Conservation (phyloP, 2,329 filamentous ascomycete species). For the Knufia petricola region DNA sequence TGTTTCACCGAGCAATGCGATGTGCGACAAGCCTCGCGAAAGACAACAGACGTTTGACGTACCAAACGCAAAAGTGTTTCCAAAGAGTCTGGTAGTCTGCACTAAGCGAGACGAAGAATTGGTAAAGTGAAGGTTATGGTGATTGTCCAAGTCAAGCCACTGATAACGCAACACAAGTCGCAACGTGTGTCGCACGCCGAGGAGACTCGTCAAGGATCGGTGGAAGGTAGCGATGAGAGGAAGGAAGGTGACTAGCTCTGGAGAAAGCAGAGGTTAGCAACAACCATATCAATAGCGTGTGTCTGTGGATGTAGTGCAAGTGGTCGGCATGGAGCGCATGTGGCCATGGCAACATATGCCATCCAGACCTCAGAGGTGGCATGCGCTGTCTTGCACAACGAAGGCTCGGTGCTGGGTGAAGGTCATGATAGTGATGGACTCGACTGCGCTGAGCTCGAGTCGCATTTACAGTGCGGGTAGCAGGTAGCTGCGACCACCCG, state of each 20-base stretch:
- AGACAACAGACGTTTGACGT: background rate
- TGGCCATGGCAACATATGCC: no score
- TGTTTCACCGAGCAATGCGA: no score
- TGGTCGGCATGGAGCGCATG: no score
- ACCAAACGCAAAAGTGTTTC: background rate
- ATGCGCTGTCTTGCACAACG: no score
- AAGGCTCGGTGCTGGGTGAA: no score
- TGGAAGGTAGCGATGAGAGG: conserved; percentile 1
- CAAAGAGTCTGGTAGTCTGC: background rate
- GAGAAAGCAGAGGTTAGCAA: background rate
- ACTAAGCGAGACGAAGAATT: background rate
- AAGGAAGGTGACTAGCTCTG: background rate
- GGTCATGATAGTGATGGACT: background rate
- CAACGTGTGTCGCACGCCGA: background rate
- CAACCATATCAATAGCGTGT: background rate
- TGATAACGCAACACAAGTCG: background rate
- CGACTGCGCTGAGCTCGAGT: conserved; percentile 2
- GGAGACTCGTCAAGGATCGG: background rate
- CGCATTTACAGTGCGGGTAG: background rate
- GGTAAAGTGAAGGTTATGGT: background rate
- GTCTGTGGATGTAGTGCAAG: no score
- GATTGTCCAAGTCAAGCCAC: background rate
- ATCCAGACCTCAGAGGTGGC: no score
- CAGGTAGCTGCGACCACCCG: background rate
- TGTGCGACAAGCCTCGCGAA: background rate